These are phyloP conservation scores for Glarea lozoyensis DNA, from an alignment of 495 filamentous ascomycete species.

Conservation along the genomic window DNA sequence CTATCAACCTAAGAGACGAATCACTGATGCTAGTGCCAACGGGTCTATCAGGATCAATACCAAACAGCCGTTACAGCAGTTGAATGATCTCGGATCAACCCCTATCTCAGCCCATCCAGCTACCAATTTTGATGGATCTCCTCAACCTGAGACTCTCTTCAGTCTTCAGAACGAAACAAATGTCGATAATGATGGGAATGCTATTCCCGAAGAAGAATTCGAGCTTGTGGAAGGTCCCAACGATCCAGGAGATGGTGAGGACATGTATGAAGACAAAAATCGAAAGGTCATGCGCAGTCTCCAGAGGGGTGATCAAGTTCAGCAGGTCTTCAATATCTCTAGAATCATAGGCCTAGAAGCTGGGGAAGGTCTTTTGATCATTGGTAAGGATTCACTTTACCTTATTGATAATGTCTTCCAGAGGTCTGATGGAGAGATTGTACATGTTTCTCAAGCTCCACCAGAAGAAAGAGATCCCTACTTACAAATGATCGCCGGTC, in stretches of 20 bases:
- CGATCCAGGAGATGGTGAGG: constrained; percentile 72
- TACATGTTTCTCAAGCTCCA: constrained; percentile 91
- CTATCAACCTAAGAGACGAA: constrained; percentile 77
- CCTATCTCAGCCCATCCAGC: constrained; percentile 2
- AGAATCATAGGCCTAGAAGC: constrained; percentile 89
- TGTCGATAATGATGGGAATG: constrained; percentile 27
- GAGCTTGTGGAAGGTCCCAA: constrained; percentile 78
- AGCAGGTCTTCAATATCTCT: constrained; percentile 89
- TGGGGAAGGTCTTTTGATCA: constrained; percentile 79
- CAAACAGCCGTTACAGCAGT: constrained; percentile 13
- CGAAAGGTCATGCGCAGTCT: constrained; percentile 93
- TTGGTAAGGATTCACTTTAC: constrained; percentile 90
- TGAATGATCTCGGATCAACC: constrained; percentile 1
- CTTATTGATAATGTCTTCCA: constrained; percentile 94
- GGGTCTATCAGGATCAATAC: constrained; percentile 34
- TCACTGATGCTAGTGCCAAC: constrained; percentile 21
- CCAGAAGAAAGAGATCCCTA: constrained; percentile 90
- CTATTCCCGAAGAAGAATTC: constrained; percentile 72
- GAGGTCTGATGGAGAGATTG: constrained; percentile 86
- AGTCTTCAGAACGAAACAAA: constrained; percentile 8
- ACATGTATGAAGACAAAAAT: constrained; percentile 93
- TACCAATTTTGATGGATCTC: constrained; percentile 8
- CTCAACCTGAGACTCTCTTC: constrained; percentile 3
- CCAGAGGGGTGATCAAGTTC: constrained; percentile 85
- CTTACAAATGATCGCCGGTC: constrained; percentile 81